Evolutionary conservation across 1,139 yeast species (phyloP).

Genomic region (Sugiyamaella japonica): DNA sequence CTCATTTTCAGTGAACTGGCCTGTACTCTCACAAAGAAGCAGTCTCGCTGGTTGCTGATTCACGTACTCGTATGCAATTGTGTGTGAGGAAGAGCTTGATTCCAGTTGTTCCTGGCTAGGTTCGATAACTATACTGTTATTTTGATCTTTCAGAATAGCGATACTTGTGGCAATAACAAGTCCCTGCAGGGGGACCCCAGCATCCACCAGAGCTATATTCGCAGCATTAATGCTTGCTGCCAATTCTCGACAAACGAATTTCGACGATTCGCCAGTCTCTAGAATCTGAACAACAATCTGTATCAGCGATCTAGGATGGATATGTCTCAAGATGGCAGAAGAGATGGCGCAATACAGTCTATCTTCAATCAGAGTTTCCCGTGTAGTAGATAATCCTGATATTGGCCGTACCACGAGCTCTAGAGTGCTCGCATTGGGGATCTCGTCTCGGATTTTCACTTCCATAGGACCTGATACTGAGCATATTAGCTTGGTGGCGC

Average conservation of each 20-base stretch:
- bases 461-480: conserved; percentile 93
- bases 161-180: conserved; percentile 60
- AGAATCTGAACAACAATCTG: conserved; percentile 85
- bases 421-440: conserved; percentile 73
- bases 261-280: conserved; percentile 51
- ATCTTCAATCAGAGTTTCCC: conserved; percentile 78
- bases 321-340: conserved; percentile 60
- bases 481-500: conserved; percentile 59
- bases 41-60: conserved; percentile 55
- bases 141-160: conserved; percentile 38
- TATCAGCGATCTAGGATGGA: conserved; percentile 80
- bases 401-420: conserved; percentile 84
- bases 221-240: conserved; percentile 72
- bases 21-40: conserved; percentile 68
- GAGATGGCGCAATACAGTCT: conserved; percentile 63
- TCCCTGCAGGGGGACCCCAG: conserved; percentile 67
- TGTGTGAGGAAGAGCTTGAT: conserved; percentile 49
- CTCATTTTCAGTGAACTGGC: conserved; percentile 60
- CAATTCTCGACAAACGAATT: conserved; percentile 49
- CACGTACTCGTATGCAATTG: conserved; percentile 60
- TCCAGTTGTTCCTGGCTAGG: conserved; percentile 50
- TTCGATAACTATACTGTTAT: conserved; percentile 42
- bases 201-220: conserved; percentile 72
- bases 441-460: conserved; percentile 78
- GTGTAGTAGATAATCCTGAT: conserved; percentile 68